A percentile compares a stretch with the other conserved stretches of the same genome.
These are phyloP conservation scores for Gossypium australe DNA, from an alignment of 345 rosid species.

Conservation along the genomic window DNA sequence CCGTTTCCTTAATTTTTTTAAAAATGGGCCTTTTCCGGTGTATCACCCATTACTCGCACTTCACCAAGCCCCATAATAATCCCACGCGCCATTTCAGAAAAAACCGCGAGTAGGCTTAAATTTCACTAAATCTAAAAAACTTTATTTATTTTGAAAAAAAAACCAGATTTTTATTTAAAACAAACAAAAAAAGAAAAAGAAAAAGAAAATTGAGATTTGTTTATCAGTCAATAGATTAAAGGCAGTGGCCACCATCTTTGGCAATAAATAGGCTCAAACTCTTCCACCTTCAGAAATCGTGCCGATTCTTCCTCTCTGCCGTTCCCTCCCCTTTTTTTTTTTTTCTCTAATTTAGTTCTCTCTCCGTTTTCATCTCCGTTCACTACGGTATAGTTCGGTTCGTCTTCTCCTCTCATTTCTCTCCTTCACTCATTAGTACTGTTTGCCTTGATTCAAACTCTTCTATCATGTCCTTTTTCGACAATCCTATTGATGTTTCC, in stretches of 20 bases:
- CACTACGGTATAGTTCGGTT: not conserved
- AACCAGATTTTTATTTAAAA: too few species aligned
- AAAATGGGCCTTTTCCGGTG: too few species aligned
- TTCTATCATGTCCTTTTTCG: not conserved
- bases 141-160: too few species aligned
- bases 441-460: not conserved
- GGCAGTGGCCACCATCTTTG: not conserved
- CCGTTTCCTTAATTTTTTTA: too few species aligned
- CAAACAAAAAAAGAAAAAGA: not conserved
- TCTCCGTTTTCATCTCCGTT: constrained; percentile 7
- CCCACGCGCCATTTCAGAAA: not conserved
- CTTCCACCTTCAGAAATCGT: not conserved
- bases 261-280: not conserved
- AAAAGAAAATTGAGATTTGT: not conserved
- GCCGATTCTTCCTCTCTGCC: not conserved
- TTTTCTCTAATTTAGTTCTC: not conserved
- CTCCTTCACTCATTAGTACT: constrained; percentile 12
- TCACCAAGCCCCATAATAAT: not conserved
- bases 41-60: not conserved
- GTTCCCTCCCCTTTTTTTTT: not conserved
- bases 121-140: not conserved
- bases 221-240: not conserved
- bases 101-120: not conserved
- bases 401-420: constrained; percentile 8
- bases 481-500: not conserved